Evolutionary conservation across 2,329 filamentous ascomycete species (phyloP), one percentile per base, ranked within the genome.

Genomic region (Blastomyces gilchristii): DNA sequence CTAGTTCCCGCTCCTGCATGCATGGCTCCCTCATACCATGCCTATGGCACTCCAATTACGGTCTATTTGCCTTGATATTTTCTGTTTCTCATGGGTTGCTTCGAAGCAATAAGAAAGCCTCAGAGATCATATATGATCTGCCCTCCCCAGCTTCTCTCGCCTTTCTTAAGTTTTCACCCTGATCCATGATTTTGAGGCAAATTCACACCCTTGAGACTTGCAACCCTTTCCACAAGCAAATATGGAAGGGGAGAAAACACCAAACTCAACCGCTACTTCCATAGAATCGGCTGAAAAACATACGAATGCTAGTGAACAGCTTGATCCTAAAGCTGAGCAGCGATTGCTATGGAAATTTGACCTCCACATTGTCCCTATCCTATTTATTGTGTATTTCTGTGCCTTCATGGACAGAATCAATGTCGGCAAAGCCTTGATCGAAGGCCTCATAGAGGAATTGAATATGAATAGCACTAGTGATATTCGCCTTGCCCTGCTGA

Each of bases 331-430:
- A 64, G 45, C 50, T 2, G 74, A 75, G 11, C 79, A 82, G 65
- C 79, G 76, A 69, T 77, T 60, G 18, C 34, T 60, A 2, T 71
- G 77, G 54, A 83, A 82, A 70, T 73, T 76, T 59, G 81, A 82
- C 65, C 63, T 80, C 12, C 74, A 77, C 53, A 73, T 83, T 28
- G 69, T 83, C 6, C 81, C 81, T 0, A 76, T 79, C 18, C 69
- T 83, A 9, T 78, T 75, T 63, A 61, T 80, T 5, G 68, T 83
- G 0, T 80, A 77, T 63, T 69, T 80, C 14, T 71, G 78, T 43
- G 73, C 77, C 2, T 80, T 80, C 61, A 68, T 81, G 8, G 79
- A 81, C 65, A 73, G 79, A n/a, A 67, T 77, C 68, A 78, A 78
- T 65, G 79, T 81, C 61, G 79, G 77, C 31, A 81, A 81, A 68